phyloP scores from a whole-genome alignment of 2,329 filamentous ascomycete species.

The Seiridium cupressi region DNA sequence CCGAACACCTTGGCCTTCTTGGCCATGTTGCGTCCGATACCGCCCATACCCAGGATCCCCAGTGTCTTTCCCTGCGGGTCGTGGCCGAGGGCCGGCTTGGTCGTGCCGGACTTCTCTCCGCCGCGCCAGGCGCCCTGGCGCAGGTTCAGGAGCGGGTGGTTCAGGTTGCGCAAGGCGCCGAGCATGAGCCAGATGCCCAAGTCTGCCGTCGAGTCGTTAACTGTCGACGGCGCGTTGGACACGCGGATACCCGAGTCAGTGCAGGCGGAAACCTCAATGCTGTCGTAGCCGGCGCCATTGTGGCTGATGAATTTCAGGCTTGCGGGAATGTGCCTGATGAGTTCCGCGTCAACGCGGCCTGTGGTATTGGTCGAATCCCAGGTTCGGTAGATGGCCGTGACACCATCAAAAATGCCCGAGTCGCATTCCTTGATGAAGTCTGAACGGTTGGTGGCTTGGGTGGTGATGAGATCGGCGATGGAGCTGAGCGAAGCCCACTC shows the following conservation, averaged over 20 bases:
- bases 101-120: conserved; percentile 21
- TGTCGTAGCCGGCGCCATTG: conserved; percentile 80
- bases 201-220: conserved; percentile 83
- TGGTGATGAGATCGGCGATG: conserved; percentile 64
- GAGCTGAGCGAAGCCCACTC: conserved; percentile 61
- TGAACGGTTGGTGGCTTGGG: conserved; percentile 58
- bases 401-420: conserved; percentile 64
- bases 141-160: conserved; percentile 62
- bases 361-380: conserved; percentile 58
- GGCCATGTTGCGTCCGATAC: conserved; percentile 76
- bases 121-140: conserved; percentile 69
- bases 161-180: conserved; percentile 74
- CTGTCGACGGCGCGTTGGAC: conserved; percentile 78
- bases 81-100: conserved; percentile 58
- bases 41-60: conserved; percentile 83
- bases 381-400: conserved; percentile 67
- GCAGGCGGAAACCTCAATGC: conserved; percentile 73
- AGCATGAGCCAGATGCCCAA: conserved; percentile 78
- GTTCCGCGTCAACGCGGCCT: conserved; percentile 67
- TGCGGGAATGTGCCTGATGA: conserved; percentile 58
- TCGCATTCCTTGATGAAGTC: conserved; percentile 70
- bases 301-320: conserved; percentile 58
- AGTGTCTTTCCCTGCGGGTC: conserved; percentile 78
- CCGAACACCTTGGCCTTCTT: conserved; percentile 73
- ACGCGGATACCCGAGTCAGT: conserved; percentile 65